Evolutionary conservation across 768 basidiomycete species (phyloP).

Genomic region (Cyclocybe aegerita): DNA sequence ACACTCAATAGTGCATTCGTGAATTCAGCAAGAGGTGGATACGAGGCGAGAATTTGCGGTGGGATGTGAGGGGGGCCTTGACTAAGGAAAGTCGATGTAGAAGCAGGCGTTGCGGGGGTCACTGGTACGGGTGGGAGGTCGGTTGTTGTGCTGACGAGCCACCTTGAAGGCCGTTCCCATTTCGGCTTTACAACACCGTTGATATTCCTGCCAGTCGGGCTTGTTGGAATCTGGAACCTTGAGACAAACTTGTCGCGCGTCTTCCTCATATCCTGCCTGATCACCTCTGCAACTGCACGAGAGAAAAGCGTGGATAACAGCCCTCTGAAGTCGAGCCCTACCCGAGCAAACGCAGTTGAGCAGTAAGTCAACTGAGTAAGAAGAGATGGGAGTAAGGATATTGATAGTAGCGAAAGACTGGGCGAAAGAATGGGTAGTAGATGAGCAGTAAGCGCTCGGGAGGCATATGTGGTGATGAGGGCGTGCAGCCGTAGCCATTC

Average conservation of each 20-base stretch:
- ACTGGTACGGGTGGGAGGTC: constrained; percentile 28
- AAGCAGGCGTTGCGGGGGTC: constrained; percentile 20
- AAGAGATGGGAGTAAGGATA: constrained; percentile 72
- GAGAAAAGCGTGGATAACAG: constrained; percentile 67
- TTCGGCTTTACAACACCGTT: constrained; percentile 14
- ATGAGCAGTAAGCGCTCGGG: constrained; percentile 56
- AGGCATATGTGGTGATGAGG: constrained; percentile 64
- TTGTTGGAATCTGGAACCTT: constrained; percentile 22
- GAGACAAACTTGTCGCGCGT: constrained; percentile 39
- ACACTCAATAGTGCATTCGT: constrained; percentile 72
- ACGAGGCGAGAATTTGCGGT: constrained; percentile 68
- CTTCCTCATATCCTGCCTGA: constrained; percentile 48
- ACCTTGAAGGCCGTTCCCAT: constrained; percentile 43
- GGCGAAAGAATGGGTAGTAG: constrained; percentile 67
- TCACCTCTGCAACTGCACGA: constrained; percentile 57
- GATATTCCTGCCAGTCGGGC: constrained; percentile 7
- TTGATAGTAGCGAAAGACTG: constrained; percentile 60
- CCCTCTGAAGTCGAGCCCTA: constrained; percentile 86
- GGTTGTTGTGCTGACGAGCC: constrained; percentile 43
- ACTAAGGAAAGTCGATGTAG: constrained; percentile 22
- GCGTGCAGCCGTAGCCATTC: constrained; percentile 37
- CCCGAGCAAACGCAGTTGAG: constrained; percentile 85
- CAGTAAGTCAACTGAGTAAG: constrained; percentile 95
- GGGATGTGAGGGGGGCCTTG: constrained; percentile 57
- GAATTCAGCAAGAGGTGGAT: constrained; percentile 71